Evolutionary conservation across 148 eudicot genomes (phyloP), one percentile per base, ranked within the genome.

Genomic region (Persicaria tinctoria): DNA sequence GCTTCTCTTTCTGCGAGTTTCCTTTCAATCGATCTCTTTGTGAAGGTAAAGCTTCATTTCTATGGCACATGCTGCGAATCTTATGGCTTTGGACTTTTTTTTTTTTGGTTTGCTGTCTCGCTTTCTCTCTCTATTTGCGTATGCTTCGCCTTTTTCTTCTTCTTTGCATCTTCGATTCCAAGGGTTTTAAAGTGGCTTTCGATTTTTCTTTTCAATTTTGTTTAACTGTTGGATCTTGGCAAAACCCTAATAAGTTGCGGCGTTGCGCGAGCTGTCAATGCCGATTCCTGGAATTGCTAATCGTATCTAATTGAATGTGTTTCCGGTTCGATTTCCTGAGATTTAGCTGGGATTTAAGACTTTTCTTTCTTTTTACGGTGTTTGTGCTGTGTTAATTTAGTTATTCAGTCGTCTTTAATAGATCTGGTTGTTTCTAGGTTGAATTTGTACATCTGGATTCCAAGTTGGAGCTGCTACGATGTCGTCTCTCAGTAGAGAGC

Each of bases 401-500:
- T 27, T 32, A 63, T 27, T 23, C 32, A 32, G 46, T 32, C 46
- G 73, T 45, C 51, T 70, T 70, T 32, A 64, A 64, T 64, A 66
- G 70, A 66, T 66, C 70, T 66, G 70, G 8, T 66, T 66, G 47
- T 66, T 41, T 66, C 70, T 44, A 66, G 70, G 70, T 66, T 41
- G 44, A 66, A 66, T 38, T 17, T 66, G 2, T 12, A 5, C 48
- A 66, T 66, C 55, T 71, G 55, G 9, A 70, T 47, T 70, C 54
- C 38, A 18, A 47, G 14, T 71, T 71, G 74, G 44, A 71, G 74
- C 54, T 50, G 74, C 74, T 71, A 51, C 80, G 83, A 91, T 91
- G 97, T 87, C 97, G 7, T 91, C 97, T 84, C 87, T 91, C 53
- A 91, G 97, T 76, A 89, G 97, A 84, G 97, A 91, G 85, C 87